phyloP scores from a whole-genome alignment of 2,329 filamentous ascomycete genomes.

The Fusarium nodosum region DNA sequence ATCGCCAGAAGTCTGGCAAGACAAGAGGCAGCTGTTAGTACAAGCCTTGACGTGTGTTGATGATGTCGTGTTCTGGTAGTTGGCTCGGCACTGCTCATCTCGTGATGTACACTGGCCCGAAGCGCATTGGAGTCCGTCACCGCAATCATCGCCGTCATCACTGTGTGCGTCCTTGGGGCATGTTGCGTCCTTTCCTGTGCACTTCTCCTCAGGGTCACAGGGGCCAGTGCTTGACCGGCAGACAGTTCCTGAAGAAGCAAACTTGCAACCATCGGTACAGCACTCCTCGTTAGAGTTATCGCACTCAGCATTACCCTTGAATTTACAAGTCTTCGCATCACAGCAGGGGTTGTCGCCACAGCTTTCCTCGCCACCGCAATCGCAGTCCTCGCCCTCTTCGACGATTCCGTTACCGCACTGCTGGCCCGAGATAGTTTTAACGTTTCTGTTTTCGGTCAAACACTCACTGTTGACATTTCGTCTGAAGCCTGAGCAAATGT shows the following conservation, averaged over 20 bases:
- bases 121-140: conserved; percentile 80
- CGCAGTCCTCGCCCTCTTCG: conserved; percentile 92
- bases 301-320: conserved; percentile 80
- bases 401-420: conserved; percentile 98
- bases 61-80: conserved; percentile 81
- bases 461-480: conserved; percentile 83
- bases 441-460: conserved; percentile 85
- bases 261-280: conserved; percentile 76
- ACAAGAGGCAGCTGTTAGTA: conserved; percentile 75
- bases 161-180: conserved; percentile 82
- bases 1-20: conserved; percentile 80
- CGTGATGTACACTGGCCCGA: conserved; percentile 95
- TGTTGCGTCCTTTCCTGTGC: conserved; percentile 76
- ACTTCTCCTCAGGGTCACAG: conserved; percentile 89
- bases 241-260: conserved; percentile 75
- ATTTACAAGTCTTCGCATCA: conserved; percentile 87
- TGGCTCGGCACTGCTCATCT: conserved; percentile 86
- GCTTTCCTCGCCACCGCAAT: conserved; percentile 83
- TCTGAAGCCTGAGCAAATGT: conserved; percentile 89
- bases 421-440: conserved; percentile 83
- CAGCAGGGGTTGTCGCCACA: conserved; percentile 87
- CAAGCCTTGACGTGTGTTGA: conserved; percentile 87
- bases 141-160: conserved; percentile 79
- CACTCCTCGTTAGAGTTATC: conserved; percentile 87
- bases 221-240: conserved; percentile 83